Evolutionary conservation across 352 stramenopile genomes (phyloP), one percentile per base, ranked within the genome.

Genomic region (Phytophthora cactorum): DNA sequence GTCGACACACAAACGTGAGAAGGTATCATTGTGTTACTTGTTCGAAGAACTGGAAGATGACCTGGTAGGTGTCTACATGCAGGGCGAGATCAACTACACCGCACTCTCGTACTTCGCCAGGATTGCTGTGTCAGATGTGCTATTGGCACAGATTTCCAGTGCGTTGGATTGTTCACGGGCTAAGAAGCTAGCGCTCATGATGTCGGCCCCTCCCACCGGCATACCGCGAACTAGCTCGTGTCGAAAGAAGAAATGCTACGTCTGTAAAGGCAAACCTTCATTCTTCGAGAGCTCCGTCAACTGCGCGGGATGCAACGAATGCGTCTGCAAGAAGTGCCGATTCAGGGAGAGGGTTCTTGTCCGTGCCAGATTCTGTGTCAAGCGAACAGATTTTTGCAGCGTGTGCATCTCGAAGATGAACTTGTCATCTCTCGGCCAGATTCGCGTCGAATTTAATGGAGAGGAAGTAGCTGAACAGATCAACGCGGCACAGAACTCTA

Each of bases 41-140:
- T 32, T 82, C 5, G 70, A 82, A 50, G 59, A 73, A 25, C 59
- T 72, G 25, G 55, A 67, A 29, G 44, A 58, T 34, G 17, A 41
- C 34, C 38, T 63, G 28, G 32, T 81, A 41, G 65, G 70, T 41
- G 47, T 75, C n/a, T 71, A 66, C 56, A 71, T 71, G 63, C 49
- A 58, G 6, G 63, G 63, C 2, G 50, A 65, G 2, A 54, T 62
- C 25, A 41, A 64, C 25, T 31, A 17, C 47, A 43, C 3, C 31
- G 27, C 49, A 5, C 11, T 55, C 7, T 44, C 49, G 29, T 55
- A 11, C 22, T 55, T 55, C 49, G 49, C n/a, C 4, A 43, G 14
- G 1, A n/a, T 11, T 29, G 49, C 49, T 7, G 49, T 55, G 5
- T 55, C 49, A 7, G 49, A 78, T 14, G 22, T 43, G 11, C 10